Evolutionary conservation across 2,329 filamentous ascomycete genomes (phyloP), one percentile per base, ranked within the genome.

Genomic region (Huntiella omanensis): DNA sequence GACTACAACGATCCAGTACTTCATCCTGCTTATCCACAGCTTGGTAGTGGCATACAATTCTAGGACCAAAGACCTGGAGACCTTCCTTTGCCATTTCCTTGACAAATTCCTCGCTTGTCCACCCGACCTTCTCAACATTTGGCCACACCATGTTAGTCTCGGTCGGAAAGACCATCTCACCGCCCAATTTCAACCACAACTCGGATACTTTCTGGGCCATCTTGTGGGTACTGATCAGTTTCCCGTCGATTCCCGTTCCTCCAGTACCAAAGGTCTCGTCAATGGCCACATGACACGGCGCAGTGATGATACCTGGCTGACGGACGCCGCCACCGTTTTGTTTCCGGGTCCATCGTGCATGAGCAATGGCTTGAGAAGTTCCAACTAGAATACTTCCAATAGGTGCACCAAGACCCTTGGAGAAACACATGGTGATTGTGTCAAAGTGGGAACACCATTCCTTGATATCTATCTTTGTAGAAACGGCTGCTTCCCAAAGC

Each of bases 121-220:
- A 64, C 2, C 73, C 71, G 8, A 73, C 70, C 1, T 69, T 69
- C 28, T 75, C 70, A 12, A 91, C 64, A 58, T 92, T 79, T 49
- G 92, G 56, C 84, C 83, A 93, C 33, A 84, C 75, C 83, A 93
- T 92, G 62, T 93, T 93, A n/a, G 85, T 92, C 57, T 93, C 78
- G 1, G 82, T 78, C 0, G 81, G 79, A 49, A 78, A 68, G 15
- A 68, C 61, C 48, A 85, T 61, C 60, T 71, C 74, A 1, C 84
- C 85, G 4, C 84, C 84, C 44, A 77, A 65, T 12, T 62, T 63
- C 4, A 66, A 70, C 85, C 85, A 93, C 52, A 81, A 59, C n/a
- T 65, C 65, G 69, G 80, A 83, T 37, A 80, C 62, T 53, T 63
- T 66, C 57, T 69, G 72, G 0, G 83, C 81, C 47, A 71, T 71